Evolutionary conservation across 768 basidiomycete species (phyloP).

Genomic region (Naganishia vaughanmartiniae): DNA sequence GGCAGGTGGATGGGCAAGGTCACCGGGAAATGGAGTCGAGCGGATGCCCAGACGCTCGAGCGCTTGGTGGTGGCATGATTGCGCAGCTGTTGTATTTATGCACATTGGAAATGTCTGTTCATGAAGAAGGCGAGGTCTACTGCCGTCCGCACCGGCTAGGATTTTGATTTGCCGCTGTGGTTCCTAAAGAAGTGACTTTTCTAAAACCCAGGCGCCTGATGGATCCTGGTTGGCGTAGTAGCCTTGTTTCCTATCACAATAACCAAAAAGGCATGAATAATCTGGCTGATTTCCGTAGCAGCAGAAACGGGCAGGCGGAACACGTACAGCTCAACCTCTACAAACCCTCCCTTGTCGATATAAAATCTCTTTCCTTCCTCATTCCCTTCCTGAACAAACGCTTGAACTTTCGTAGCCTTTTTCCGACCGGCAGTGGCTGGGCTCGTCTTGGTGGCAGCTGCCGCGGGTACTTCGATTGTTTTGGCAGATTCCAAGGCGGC

Average conservation of each 20-base stretch:
- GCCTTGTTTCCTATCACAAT: slow-evolving; percentile 8
- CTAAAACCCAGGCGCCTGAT: slow-evolving; percentile 18
- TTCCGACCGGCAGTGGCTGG: slow-evolving; percentile 36
- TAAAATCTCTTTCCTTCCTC: slow-evolving; percentile 49
- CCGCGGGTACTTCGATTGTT: slow-evolving; percentile 40
- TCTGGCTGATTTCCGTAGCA: too few species aligned
- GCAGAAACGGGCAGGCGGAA: too few species aligned
- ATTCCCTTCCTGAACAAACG: slow-evolving; percentile 46
- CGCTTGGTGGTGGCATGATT: not conserved
- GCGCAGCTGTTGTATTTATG: not conserved
- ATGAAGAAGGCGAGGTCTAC: not conserved
- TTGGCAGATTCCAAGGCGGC: slow-evolving; percentile 38
- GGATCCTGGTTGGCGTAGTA: slow-evolving; percentile 24
- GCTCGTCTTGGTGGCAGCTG: slow-evolving; percentile 41
- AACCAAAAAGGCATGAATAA: not conserved
- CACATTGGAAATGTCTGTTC: not conserved
- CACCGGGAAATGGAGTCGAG: slow-evolving; percentile 42
- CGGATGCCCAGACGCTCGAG: not conserved
- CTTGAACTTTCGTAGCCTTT: slow-evolving; percentile 42
- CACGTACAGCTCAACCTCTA: slow-evolving; percentile 44
- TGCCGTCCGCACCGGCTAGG: not conserved
- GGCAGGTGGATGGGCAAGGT: slow-evolving; percentile 49
- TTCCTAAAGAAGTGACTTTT: slow-evolving; percentile 5
- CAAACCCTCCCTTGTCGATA: slow-evolving; percentile 44
- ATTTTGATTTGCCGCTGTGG: not conserved